Evolutionary conservation across 225 moss, liverwort and hornwort species (phyloP), one percentile per base, ranked within the genome.

Genomic region (Polytrichum formosum): DNA sequence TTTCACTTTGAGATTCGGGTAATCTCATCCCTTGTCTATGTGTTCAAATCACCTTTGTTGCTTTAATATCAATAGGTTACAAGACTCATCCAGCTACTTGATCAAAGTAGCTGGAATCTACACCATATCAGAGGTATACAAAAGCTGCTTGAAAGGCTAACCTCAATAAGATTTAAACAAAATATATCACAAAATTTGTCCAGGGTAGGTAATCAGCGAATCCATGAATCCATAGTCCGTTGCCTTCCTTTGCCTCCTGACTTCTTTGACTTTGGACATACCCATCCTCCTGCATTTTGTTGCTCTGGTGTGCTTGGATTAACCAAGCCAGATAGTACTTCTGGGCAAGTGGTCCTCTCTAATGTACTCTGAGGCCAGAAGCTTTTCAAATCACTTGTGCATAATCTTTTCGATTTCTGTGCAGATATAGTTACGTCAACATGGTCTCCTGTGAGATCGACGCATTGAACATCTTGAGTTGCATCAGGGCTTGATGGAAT

Each of bases 191-290:
- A 46, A 3, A 46, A 10, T 16, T 46, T 46, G 46, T 13, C 46
- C 46, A 46, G 16, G 13, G 46, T 46, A 13, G 13, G 46, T 4
- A 46, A 16, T 46, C 46, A 46, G 46, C 16, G 46, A 13, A 83
- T 73, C 82, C 82, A 83, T 66, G 82, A 27, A 33, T 83, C 82
- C 33, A 83, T 73, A 25, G 79, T 83, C n/a, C 70, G 67, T 63
- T 83, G 82, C 28, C 82, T 76, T n/a, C 9, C 3, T 46, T 46
- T 46, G 13, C 63, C 76, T 66, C 67, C 66, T 8, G 66, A 58
- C 62, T 76, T 65, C 59, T 1, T 25, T 58, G 65, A 78, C 64
- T 72, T 79, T 37, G 73, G 79, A 64, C 53, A 54, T 19, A 56
- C 72, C 79, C 79, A 83, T 54, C 30, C 62, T 20, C 26, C 22